Conservation (phyloP, 2,329 filamentous ascomycete species). For the Metarhizium anisopliae region DNA sequence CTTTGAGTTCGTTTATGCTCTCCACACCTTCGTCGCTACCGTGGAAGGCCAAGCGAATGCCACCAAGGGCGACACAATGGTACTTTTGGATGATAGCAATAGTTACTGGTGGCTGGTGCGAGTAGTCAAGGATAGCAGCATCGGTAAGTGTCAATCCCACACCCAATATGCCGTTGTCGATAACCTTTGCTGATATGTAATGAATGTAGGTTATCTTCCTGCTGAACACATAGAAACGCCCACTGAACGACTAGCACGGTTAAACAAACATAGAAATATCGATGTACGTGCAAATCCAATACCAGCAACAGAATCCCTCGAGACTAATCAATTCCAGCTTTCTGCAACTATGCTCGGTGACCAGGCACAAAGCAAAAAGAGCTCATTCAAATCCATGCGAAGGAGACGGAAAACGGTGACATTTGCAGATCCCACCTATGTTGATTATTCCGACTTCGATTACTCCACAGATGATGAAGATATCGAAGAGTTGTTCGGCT, state of each 20-base stretch:
- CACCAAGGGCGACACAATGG: slow-evolving; percentile 98
- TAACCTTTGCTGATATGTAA: neutral
- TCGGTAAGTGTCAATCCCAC: slow-evolving; percentile 41
- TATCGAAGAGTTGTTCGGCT: slow-evolving; percentile 34
- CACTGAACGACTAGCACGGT: slow-evolving; percentile 80
- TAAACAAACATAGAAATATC: slow-evolving; percentile 98
- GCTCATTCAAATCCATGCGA: slow-evolving; percentile 74
- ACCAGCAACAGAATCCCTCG: neutral
- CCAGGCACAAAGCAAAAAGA: slow-evolving; percentile 68
- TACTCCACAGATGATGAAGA: slow-evolving; percentile 70
- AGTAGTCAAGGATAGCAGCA: slow-evolving; percentile 95
- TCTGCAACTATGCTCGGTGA: slow-evolving; percentile 56
- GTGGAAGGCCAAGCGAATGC: slow-evolving; percentile 98
- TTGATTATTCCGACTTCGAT: slow-evolving; percentile 79
- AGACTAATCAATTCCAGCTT: slow-evolving; percentile 31
- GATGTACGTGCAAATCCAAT: slow-evolving; percentile 55
- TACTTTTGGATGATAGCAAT: slow-evolving; percentile 94
- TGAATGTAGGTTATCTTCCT: slow-evolving; percentile 70
- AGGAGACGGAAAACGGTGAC: slow-evolving; percentile 80
- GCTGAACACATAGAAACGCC: slow-evolving; percentile 98
- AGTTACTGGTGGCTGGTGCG: slow-evolving; percentile 99
- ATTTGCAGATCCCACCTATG: slow-evolving; percentile 77
- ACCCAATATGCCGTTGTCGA: slow-evolving; percentile 1
- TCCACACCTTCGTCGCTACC: slow-evolving; percentile 95
- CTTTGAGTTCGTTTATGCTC: slow-evolving; percentile 97